Base-by-base conservation (phyloP, 2,329 filamentous ascomycete genomes). In the Fusarium solani-melongenae region DNA sequence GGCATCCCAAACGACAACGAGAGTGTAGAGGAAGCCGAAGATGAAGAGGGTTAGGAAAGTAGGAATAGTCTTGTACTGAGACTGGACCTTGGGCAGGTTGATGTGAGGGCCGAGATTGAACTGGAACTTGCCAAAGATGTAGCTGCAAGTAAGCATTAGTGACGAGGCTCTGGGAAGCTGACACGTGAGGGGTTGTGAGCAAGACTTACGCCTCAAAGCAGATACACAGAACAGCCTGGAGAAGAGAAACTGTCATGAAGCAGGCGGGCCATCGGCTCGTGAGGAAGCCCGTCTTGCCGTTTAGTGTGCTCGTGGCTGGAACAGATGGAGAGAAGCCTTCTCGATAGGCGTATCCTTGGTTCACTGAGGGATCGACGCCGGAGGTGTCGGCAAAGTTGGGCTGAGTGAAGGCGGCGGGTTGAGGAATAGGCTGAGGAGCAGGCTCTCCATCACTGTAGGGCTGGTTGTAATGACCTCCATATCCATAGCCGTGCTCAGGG, bases 11-110 rank as follows among this genome's bases (percentile, higher is more conserved):
- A 96, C 93, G 62, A 99, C 87, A 31, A 97, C 86, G 34, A 98
- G 85, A 80, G 98, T 92, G 84, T 98, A 99, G 66, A 99, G 83
- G 84, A 97, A 98, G 70, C 94, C 96, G 82, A 99, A 98, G 82
- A 98, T 98, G 86, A 98, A 98, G 55, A 99, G 90, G 27, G 96
- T 94, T 67, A 99, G 88, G 84, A 98, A 98, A 39, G 96, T 98
- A 29, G 96, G 96, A 73, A 99, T 98, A 1, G 95, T 92, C 80
- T 88, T 89, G 76, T 88, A 86, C 71, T 90, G 88, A 14, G 90
- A 87, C 62, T 85, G 82, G 49, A 86, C 83, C 17, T 81, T 73
- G 58, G 78, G 71, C 33, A 83, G 80, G 65, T 84, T 78, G 49
- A 85, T 79, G 53, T 86, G 83, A 14, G 81, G 75, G 12, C 80